Evolutionary conservation across 106 monocot species (phyloP), one percentile per base, ranked within the genome.

Genomic region (Apostasia shenzhenica): DNA sequence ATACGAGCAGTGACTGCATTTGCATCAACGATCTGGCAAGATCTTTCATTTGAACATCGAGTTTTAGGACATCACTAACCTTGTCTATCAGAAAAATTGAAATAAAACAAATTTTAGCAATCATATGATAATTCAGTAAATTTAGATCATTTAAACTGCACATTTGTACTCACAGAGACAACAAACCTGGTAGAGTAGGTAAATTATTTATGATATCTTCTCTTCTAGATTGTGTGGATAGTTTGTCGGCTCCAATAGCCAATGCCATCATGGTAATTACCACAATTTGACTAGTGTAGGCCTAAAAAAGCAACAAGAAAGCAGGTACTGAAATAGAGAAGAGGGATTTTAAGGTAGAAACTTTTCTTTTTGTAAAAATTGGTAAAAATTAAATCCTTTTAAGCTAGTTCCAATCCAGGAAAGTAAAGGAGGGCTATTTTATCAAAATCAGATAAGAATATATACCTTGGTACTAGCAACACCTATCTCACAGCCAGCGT

Each of bases 401-500:
- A 26, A 26, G 26, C 26, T 26, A 26, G 26, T 26, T 26, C 26
- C 26, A 26, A 26, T 26, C 26, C 26, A 26, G 68, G 14, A 54
- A 55, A 26, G 41, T 58, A 66, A 47, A 49, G 53, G 8, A 61
- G 1, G 14, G n/a, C n/a, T 1, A 49, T 49, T 48, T 14, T 13
- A 62, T 54, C 40, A 67, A 52, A 59, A 14, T 5, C 41, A 40
- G 45, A 37, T 13, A 57, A 39, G 60, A 3, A 49, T 61, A 13
- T 54, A 67, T 73, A 92, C 97, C 89, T 99, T 92, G 14, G 97
- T 99, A 57, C 97, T 99, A 37, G 97, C 97, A 61, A 92, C 97
- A 14, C 97, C 97, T 26, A 99, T 99, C 71, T 99, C 97, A 80
- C 97, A 99, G 14, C 97, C 97, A 63, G 97, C 97, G 81, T 99